phyloP scores from a whole-genome alignment of 2,329 filamentous ascomycete genomes.

The Aspergillus persii region DNA sequence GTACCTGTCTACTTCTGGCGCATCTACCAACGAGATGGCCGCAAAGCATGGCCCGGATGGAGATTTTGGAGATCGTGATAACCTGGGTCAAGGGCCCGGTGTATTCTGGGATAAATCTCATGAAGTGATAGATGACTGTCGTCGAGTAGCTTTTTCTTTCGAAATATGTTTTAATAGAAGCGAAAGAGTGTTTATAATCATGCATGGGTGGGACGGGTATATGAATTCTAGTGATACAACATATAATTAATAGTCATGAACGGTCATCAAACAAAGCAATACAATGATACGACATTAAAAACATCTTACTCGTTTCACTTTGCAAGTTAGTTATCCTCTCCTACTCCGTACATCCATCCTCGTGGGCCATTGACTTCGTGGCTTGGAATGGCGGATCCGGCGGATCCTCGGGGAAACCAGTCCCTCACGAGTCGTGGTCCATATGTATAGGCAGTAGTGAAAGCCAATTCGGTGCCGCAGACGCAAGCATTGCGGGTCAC shows the following conservation, averaged over 20 bases:
- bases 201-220: background rate
- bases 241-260: background rate
- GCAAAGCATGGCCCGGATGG: conserved; percentile 34
- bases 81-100: background rate
- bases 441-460: background rate
- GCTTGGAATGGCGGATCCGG: background rate
- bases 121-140: background rate
- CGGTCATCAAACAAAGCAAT: conserved; percentile 2
- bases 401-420: background rate
- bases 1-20: conserved; percentile 88
- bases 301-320: background rate
- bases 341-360: too few species aligned
- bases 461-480: background rate
- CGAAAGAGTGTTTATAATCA: background rate
- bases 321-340: too few species aligned
- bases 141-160: background rate
- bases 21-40: conserved; percentile 63
- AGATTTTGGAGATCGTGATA: conserved; percentile 43
- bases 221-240: background rate
- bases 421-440: background rate
- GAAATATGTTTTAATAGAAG: background rate
- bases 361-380: too few species aligned
- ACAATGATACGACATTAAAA: background rate
- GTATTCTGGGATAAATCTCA: background rate
- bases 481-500: too few species aligned